Percentiles rank a stretch among this genome's conserved stretches.
Evolutionary conservation across 257 asterid genomes (phyloP).

Genomic region (Capsicum rhomboideum): DNA sequence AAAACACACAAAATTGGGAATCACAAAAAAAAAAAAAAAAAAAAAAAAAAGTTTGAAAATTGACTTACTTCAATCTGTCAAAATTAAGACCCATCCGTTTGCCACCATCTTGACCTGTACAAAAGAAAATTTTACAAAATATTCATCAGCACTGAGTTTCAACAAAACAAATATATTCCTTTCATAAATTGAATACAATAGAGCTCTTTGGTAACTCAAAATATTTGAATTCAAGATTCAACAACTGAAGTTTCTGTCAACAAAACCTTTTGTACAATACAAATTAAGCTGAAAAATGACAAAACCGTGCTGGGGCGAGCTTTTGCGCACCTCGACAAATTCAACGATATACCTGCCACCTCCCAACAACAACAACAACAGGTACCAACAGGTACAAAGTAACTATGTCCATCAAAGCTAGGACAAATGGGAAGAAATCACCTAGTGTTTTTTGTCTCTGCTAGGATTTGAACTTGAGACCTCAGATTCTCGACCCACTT

Average conservation of each 20-base stretch:
- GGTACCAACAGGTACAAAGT: too few relatives aligned
- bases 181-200: background rate
- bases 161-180: background rate
- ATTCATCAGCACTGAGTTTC: background rate
- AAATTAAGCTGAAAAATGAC: background rate
- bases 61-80: constrained; percentile 73
- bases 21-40: background rate
- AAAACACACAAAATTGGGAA: background rate
- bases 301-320: too few relatives aligned
- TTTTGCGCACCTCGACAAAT: too few relatives aligned
- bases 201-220: background rate
- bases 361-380: too few relatives aligned
- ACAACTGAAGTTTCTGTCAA: background rate
- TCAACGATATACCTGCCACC: too few relatives aligned
- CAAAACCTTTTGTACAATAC: background rate
- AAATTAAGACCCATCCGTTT: constrained; percentile 91
- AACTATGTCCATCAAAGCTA: too few relatives aligned
- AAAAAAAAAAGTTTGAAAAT: background rate
- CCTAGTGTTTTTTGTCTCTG: too few relatives aligned
- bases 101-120: constrained; percentile 89
- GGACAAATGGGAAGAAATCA: too few relatives aligned
- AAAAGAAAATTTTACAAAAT: background rate
- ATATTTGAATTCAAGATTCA: background rate
- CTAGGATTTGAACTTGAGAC: too few relatives aligned
- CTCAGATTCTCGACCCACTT: too few relatives aligned